Base-by-base conservation (phyloP, 192 early-diverging fungal species). In the Entomortierella chlamydospora region DNA sequence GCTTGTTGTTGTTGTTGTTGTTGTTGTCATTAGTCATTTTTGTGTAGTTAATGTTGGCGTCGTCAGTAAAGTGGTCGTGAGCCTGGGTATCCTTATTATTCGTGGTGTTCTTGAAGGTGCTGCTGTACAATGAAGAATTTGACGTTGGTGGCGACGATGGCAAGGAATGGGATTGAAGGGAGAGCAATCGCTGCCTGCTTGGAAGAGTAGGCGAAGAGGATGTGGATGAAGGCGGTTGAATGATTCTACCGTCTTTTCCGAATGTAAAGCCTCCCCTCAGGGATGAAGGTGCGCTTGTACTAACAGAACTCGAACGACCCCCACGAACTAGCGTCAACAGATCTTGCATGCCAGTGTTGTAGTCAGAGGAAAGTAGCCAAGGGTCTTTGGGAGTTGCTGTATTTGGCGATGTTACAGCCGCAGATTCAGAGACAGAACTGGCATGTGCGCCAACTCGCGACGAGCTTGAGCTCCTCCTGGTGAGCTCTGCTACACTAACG, bases 321-420 rank as follows among this genome's bases (percentile, higher is more conserved):
- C 68, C 76, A 30, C 76, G 76, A 18, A 79, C 76, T 6, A 79
- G 30, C 4, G 68, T 70, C 61, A 79, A 52, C 17, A 79, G 13
- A 61, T 70, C 76, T 30, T 79, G 76, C 76, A 79, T 79, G 23
- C 68, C 76, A 17, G 67, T 70, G 47, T 79, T 79, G 57, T 79
- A 79, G 28, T 79, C 76, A 2, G 76, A 79, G 5, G 62, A 50
- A 41, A 79, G 68, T 11, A 79, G 49, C 76, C 76, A 79, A 30
- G 68, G 62, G 28, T 79, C 76, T 0, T 61, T 42, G 18, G 22
- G 22, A 29, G 55, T 22, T 31, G 49, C 17, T 39, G 39, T 29
- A 0, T n/a, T n/a, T n/a, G 59, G 25, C 39, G 57, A 1, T 22
- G 57, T 23, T 51, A 49, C 13, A n/a, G 34, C 29, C 0, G 43